Conservation (phyloP, 2,329 filamentous ascomycete genomes). For the Mariannaea elegans region DNA sequence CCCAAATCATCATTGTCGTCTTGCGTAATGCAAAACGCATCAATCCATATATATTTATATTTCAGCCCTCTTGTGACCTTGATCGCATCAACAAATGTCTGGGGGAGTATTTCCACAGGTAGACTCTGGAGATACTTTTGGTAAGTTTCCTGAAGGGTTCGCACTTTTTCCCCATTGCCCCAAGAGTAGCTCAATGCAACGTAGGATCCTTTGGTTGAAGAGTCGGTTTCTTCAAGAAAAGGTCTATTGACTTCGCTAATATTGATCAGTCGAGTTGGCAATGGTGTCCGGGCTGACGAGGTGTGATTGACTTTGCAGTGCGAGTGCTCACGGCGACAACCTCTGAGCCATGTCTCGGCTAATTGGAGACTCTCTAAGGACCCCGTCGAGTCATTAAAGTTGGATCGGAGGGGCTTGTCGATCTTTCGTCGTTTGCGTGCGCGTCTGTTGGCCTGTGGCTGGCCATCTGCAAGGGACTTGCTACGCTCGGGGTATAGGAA, state of each 20-base stretch:
- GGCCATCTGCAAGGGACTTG: too few relatives aligned
- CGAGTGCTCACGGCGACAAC: not conserved
- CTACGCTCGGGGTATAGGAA: not conserved
- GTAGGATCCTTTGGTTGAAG: conserved; percentile 2
- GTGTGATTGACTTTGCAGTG: not conserved
- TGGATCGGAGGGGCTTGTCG: not conserved
- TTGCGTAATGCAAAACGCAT: conserved; percentile 28
- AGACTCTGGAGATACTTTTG: not conserved
- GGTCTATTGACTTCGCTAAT: not conserved
- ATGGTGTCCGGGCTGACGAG: not conserved
- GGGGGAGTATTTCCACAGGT: not conserved
- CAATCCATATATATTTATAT: conserved; percentile 20
- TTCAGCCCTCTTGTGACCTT: conserved; percentile 1
- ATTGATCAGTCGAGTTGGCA: conserved; percentile 20
- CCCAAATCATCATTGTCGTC: conserved; percentile 6
- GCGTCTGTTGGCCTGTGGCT: not conserved
- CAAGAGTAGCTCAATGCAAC: conserved; percentile 25
- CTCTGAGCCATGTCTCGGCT: not conserved
- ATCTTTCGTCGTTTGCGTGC: not conserved
- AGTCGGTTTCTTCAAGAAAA: conserved; percentile 7
- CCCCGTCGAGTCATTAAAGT: not conserved
- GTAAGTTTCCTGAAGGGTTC: conserved; percentile 4
- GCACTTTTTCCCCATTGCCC: conserved; percentile 6
- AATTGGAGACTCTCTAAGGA: not conserved
- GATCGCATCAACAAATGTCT: conserved; percentile 17